Percentiles rank a stretch among this genome's conserved stretches.
Conservation (phyloP, 2,329 filamentous ascomycete species). For the Daldinia eschscholtzii region DNA sequence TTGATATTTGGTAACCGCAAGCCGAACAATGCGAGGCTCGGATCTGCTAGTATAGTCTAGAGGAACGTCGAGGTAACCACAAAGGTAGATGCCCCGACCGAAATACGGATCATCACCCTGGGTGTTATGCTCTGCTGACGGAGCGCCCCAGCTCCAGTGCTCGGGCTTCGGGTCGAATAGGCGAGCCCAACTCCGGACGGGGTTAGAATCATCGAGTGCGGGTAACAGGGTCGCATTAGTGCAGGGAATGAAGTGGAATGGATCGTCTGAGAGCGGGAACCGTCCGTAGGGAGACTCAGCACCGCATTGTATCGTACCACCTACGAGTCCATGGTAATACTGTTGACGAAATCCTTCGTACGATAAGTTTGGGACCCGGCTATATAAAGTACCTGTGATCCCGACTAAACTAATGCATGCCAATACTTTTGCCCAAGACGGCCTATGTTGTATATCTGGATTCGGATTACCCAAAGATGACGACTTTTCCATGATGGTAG, state of each 20-base stretch:
- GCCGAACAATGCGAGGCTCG: slow-evolving; percentile 59
- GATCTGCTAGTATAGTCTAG: slow-evolving; percentile 62
- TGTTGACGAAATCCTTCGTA: slow-evolving; percentile 41
- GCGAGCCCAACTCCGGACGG: slow-evolving; percentile 56
- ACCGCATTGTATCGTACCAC: slow-evolving; percentile 18
- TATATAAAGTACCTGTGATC: slow-evolving; percentile 30
- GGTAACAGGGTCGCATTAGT: slow-evolving; percentile 58
- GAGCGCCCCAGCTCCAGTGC: slow-evolving; percentile 62
- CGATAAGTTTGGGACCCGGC: slow-evolving; percentile 37
- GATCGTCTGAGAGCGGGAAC: slow-evolving; percentile 59
- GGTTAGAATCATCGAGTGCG: slow-evolving; percentile 55
- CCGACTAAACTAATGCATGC: slow-evolving; percentile 23
- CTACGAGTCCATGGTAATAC: slow-evolving; percentile 40
- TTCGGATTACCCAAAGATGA: background rate
- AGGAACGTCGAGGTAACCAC: slow-evolving; percentile 63
- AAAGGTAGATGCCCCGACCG: slow-evolving; percentile 61
- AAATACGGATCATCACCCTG: slow-evolving; percentile 51
- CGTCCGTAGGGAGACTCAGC: slow-evolving; percentile 51
- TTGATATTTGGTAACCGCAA: slow-evolving; percentile 64
- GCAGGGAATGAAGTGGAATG: slow-evolving; percentile 63
- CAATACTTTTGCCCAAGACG: slow-evolving; percentile 26
- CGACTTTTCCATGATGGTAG: slow-evolving; percentile 33
- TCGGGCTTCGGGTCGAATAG: slow-evolving; percentile 60
- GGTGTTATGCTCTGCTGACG: slow-evolving; percentile 16
- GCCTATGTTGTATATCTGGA: slow-evolving; percentile 2